A percentile compares a stretch with the other conserved stretches of the same genome.
phyloP scores from a whole-genome alignment of 106 monocot species.

The Alisma plantagoaquatica region DNA sequence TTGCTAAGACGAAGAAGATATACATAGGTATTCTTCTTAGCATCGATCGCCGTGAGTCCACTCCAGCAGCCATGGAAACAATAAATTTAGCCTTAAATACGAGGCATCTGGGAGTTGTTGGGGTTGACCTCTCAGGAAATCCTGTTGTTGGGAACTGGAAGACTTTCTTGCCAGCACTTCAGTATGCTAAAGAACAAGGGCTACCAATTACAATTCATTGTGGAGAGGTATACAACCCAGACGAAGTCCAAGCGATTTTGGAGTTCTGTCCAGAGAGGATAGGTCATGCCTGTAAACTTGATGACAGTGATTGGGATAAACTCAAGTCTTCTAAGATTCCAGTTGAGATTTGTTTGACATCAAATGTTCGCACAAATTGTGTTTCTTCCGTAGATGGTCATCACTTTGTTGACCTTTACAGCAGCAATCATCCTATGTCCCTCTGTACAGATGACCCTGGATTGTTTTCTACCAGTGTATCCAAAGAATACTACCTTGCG shows the following conservation, averaged over 20 bases:
- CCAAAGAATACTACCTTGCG: constrained; percentile 73
- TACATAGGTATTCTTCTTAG: constrained; percentile 73
- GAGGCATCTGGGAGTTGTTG: constrained; percentile 80
- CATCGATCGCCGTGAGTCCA: constrained; percentile 86
- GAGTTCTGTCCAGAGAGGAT: constrained; percentile 69
- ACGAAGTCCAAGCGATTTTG: constrained; percentile 83
- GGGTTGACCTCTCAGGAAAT: constrained; percentile 94
- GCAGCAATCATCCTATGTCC: constrained; percentile 58
- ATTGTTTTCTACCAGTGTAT: constrained; percentile 74
- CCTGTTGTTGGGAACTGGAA: constrained; percentile 85
- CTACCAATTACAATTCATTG: constrained; percentile 85
- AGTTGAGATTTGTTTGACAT: constrained; percentile 97
- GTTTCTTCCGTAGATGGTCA: constrained; percentile 60
- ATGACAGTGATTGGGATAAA: constrained; percentile 58
- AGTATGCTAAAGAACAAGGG: constrained; percentile 67
- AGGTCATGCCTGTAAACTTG: constrained; percentile 87
- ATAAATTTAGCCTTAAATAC: constrained; percentile 78
- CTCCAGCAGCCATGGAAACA: constrained; percentile 80
- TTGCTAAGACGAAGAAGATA: constrained; percentile 59
- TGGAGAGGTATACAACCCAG: constrained; percentile 73
- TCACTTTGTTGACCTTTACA: constrained; percentile 94
- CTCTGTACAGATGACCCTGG: constrained; percentile 93
- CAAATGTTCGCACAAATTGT: constrained; percentile 59
- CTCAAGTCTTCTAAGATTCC: constrained; percentile 61
- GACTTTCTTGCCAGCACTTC: constrained; percentile 78